Evolutionary conservation across 495 filamentous ascomycete genomes (phyloP).

Genomic region (Hypoxylon lenormandii): DNA sequence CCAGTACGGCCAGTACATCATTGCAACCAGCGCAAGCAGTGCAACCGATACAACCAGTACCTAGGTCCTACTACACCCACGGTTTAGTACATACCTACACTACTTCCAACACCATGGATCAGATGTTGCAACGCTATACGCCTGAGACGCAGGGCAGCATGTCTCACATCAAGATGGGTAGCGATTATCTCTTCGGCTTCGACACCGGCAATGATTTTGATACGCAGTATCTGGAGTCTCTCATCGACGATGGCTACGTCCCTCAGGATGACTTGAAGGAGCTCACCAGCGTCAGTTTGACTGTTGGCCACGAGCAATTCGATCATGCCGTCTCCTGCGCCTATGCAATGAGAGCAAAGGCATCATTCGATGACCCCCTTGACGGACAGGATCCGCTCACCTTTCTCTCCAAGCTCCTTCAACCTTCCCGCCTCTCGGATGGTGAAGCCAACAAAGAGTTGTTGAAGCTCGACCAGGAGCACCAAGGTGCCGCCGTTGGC

Average conservation of each 20-base stretch:
- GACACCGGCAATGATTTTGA: conserved; percentile 45
- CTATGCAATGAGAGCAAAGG: conserved; percentile 39
- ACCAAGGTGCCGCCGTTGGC: background rate
- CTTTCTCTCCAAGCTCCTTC: conserved; percentile 33
- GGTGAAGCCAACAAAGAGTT: background rate
- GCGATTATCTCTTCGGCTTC: conserved; percentile 49
- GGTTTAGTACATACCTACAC: background rate
- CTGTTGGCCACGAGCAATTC: conserved; percentile 53
- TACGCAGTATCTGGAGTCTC: conserved; percentile 38
- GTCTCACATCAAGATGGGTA: background rate
- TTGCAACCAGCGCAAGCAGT: too few relatives aligned
- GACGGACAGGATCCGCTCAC: conserved; percentile 43
- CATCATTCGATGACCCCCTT: conserved; percentile 28
- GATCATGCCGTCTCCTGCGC: conserved; percentile 51
- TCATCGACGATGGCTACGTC: conserved; percentile 40
- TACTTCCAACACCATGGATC: too few relatives aligned
- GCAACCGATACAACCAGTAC: too few relatives aligned
- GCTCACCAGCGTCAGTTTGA: conserved; percentile 43
- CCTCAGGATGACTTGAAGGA: conserved; percentile 45
- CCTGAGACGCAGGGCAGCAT: too few relatives aligned
- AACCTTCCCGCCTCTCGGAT: background rate
- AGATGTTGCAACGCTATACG: too few relatives aligned
- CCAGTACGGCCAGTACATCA: too few relatives aligned
- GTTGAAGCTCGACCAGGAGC: background rate
- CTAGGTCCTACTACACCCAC: background rate